Percentiles rank a stretch among this genome's conserved stretches.
phyloP scores from a whole-genome alignment of 2,329 filamentous ascomycete species.

The Paraphaeosphaeria minitans region DNA sequence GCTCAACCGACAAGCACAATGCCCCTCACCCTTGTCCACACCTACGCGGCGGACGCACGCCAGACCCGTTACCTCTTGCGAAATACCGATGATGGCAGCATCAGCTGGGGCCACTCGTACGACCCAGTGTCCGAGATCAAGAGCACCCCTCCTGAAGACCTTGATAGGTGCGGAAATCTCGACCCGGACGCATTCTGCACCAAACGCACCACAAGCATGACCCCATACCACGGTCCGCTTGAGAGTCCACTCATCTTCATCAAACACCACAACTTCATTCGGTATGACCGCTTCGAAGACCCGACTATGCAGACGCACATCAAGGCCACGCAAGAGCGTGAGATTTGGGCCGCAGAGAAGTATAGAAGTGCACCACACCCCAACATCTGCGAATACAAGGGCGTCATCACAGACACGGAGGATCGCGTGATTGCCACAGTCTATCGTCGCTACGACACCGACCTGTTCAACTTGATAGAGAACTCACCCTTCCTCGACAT shows the following conservation, averaged over 20 bases:
- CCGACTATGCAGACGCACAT: background rate
- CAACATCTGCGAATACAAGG: constrained; percentile 1
- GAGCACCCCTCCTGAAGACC: background rate
- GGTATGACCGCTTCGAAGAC: background rate
- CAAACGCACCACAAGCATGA: background rate
- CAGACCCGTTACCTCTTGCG: constrained; percentile 5
- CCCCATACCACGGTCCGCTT: background rate
- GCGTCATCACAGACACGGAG: background rate
- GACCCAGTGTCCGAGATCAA: background rate
- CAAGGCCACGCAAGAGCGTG: background rate
- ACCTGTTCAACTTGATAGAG: background rate
- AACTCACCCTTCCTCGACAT: background rate
- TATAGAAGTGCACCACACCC: background rate
- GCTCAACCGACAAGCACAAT: background rate
- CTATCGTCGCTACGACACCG: background rate
- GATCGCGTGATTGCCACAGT: background rate
- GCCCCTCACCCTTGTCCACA: background rate
- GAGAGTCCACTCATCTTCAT: background rate
- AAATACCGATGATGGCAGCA: background rate
- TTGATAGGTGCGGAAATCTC: background rate
- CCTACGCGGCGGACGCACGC: background rate
- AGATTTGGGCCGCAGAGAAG: background rate
- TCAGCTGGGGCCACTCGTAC: background rate
- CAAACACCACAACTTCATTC: constrained; percentile 1
- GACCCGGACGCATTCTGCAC: background rate